Percentiles rank a stretch among this genome's conserved stretches.
Conservation (phyloP, 2,329 filamentous ascomycete genomes). For the Beauveria sp. region DNA sequence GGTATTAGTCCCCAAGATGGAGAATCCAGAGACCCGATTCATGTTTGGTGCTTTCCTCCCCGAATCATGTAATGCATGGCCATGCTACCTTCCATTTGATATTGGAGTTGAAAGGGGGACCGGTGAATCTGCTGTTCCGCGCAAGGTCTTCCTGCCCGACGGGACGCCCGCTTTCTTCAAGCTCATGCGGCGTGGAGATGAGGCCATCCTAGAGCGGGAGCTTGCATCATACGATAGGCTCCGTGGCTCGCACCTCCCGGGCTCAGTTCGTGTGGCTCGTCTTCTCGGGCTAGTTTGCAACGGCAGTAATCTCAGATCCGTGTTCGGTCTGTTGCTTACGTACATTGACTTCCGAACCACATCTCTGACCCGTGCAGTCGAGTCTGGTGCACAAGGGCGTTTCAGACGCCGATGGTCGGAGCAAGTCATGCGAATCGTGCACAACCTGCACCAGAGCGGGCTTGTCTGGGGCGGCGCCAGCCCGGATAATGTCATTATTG, state of each 20-base stretch:
- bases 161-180: neutral
- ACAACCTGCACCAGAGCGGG: neutral
- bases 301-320: neutral
- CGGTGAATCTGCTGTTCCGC: neutral
- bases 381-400: neutral
- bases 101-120: neutral
- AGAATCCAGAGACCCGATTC: neutral
- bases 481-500: neutral
- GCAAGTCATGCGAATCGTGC: neutral
- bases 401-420: neutral
- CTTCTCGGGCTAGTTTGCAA: neutral
- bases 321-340: neutral
- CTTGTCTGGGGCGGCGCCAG: neutral
- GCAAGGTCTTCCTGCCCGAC: neutral
- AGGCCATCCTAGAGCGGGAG: neutral
- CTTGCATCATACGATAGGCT: neutral
- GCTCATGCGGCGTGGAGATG: neutral
- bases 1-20: neutral
- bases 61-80: neutral
- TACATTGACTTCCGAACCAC: neutral
- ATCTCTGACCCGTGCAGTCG: neutral
- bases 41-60: neutral
- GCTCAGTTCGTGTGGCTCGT: neutral
- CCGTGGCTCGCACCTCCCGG: neutral
- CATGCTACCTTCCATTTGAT: neutral